Base-by-base conservation (phyloP, 2,329 filamentous ascomycete species). In the Calonectria montana region DNA sequence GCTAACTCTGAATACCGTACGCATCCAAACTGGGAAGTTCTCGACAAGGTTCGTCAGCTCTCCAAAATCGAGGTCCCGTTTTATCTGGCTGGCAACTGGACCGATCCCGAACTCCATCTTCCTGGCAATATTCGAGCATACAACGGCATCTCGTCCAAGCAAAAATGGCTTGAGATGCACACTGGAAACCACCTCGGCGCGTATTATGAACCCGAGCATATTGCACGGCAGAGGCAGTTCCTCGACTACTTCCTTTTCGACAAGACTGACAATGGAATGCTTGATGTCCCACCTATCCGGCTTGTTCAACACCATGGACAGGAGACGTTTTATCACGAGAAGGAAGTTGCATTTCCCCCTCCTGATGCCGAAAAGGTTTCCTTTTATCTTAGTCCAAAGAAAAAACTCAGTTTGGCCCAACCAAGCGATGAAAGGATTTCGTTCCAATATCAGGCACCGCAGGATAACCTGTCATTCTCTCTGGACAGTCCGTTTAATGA, bases 131-230 rank as follows among this genome's bases (percentile, higher is more conserved):
- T 69, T 21, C 25, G 45, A 31, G 67, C 59, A 1, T 65, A 55
- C 21, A 69, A 65, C 9, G n/a, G 47, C 4, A 47, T 65, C 21
- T 64, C 67, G 8, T 69, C 67, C n/a, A 55, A 69, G 37, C 47
- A 69, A 23, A 65, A 69, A 47, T 69, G 61, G 59, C 67, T 69
- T 6, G 67, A 69, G 48, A 69, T 69, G 61, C 67, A 69, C 39
- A 65, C 59, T 2, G 61, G 67, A 35, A 65, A 69, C 12, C 67
- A 69, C 29, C 57, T 69, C 6, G 61, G 23, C 9, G 59, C 59
- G 16, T 65, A 55, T 23, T 69, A 65, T 21, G 59, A 65, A 16
- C 25, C 45, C 9, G 61, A 65, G 16, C 67, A 65, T 25, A 65
- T 69, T 12, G 29, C 39, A 15, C 47, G n/a, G 6, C 67, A 69